Evolutionary conservation across 1,284 basidiomycete genomes (phyloP), one percentile per base, ranked within the genome.

Genomic region (Irpex rosettiformis): DNA sequence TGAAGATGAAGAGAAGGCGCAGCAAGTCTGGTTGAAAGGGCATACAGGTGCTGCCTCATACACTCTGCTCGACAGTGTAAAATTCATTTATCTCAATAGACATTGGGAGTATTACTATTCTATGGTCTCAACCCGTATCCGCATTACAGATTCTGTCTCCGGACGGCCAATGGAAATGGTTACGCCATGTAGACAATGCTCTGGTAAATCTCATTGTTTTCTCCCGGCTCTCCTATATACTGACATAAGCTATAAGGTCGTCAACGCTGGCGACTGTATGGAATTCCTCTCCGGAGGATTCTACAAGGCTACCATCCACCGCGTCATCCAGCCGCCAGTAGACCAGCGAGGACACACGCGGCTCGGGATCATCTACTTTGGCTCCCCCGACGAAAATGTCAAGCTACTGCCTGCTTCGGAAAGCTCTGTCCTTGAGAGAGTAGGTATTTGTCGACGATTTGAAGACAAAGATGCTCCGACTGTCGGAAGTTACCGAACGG

Each of bases 1-100:
- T 16, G 81, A 83, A 4, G 83, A 85, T 42, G 82, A 84, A 59
- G 56, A 59, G 6, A 78, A 77, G 62, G 76, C 80, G 0, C 80
- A 81, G 51, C 75, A 80, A 37, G 79, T 85, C 18, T 85, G 81
- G 83, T 66, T 85, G 21, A 84, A 84, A 64, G 83, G 84, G 2
- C 83, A 86, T 58, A 83, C 79, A 3, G 82, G 83, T 80, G 51
- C 3, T 13, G 7, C 4, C 4, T 5, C 21, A 4, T 30, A 47
- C 21, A 1, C 27, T 8, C n/a, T n/a, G 21, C 3, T 18, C 42
- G 16, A 4, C 51, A 40, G 10, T n/a, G 16, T 28, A 13, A 25
- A 27, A 54, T 2, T 42, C 22, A 8, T 16, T 10, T 5, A 22
- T 37, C 11, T 49, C 30, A 0, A 27, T 40, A 85, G 84, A 86